Evolutionary conservation across 257 asterid species (phyloP).

Genomic region (Eucommia ulmoides): DNA sequence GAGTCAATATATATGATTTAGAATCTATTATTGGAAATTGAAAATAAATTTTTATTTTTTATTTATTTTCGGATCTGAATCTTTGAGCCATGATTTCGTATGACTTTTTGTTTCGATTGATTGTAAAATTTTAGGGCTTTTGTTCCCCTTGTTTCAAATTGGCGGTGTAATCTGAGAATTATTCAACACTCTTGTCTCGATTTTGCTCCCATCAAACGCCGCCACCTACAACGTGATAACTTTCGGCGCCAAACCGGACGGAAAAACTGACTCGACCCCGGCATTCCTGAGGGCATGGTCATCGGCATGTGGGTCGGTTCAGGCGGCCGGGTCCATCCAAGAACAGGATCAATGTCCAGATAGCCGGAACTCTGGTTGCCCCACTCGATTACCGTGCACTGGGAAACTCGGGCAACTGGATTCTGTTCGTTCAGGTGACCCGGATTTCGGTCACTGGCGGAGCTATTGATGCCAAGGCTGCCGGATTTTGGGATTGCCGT

Average conservation of each 20-base stretch:
- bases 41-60: too few relatives aligned
- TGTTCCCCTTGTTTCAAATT: too few relatives aligned
- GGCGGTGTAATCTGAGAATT: too few relatives aligned
- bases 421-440: constrained; percentile 8
- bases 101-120: too few relatives aligned
- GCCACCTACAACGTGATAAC: constrained; percentile 8
- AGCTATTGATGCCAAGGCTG: constrained; percentile 10
- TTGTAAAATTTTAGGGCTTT: too few relatives aligned
- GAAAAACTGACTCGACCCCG: constrained; percentile 7
- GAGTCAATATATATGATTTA: too few relatives aligned
- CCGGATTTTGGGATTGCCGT: constrained; percentile 13
- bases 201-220: too few relatives aligned
- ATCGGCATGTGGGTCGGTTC: constrained; percentile 3
- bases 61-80: too few relatives aligned
- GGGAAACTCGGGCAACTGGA: constrained; percentile 9
- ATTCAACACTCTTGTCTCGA: too few relatives aligned
- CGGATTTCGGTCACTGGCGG: constrained; percentile 9
- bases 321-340: constrained; percentile 10
- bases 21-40: too few relatives aligned
- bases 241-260: constrained; percentile 10
- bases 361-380: constrained; percentile 9
- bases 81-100: too few relatives aligned
- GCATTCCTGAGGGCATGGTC: constrained; percentile 8
- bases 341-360: constrained; percentile 3
- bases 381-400: constrained; percentile 9